These are phyloP conservation scores for Hanseniaspora mollemarum DNA, from an alignment of 805 yeast species.

Conservation along the genomic window DNA sequence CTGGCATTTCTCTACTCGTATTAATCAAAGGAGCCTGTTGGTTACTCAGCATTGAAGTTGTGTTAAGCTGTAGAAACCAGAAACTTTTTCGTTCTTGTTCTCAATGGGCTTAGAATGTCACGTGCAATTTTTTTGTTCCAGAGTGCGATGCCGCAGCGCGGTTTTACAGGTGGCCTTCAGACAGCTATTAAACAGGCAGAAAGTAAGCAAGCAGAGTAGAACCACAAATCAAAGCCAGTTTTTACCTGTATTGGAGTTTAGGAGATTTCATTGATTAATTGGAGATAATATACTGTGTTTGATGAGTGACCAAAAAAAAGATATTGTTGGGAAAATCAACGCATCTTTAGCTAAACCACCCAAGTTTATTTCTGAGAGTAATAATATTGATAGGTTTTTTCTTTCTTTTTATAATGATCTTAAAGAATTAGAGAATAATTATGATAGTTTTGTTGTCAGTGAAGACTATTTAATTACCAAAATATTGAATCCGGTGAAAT, in stretches of 20 bases:
- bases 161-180: too few relatives aligned
- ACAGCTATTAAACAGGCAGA: too few relatives aligned
- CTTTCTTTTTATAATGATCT: conserved; percentile 18
- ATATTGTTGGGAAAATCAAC: conserved; percentile 12
- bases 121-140: too few relatives aligned
- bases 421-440: conserved; percentile 14
- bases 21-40: neutral
- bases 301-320: neutral
- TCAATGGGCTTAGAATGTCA: too few relatives aligned
- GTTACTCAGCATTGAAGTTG: too few relatives aligned
- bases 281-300: too few relatives aligned
- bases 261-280: neutral
- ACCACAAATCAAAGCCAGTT: too few relatives aligned
- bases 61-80: too few relatives aligned
- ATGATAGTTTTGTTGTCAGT: neutral
- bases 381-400: conserved; percentile 30
- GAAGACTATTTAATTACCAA: conserved; percentile 3
- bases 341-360: conserved; percentile 25
- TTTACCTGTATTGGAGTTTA: too few relatives aligned
- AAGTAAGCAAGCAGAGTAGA: too few relatives aligned
- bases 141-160: too few relatives aligned
- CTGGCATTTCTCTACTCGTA: neutral
- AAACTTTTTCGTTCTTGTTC: too few relatives aligned
- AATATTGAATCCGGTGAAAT: conserved; percentile 17
- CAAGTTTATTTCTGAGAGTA: conserved; percentile 23